A percentile compares a stretch with the other conserved stretches of the same genome.
Conservation (phyloP, 163 green algal genomes). For the Chlorella variabilis region DNA sequence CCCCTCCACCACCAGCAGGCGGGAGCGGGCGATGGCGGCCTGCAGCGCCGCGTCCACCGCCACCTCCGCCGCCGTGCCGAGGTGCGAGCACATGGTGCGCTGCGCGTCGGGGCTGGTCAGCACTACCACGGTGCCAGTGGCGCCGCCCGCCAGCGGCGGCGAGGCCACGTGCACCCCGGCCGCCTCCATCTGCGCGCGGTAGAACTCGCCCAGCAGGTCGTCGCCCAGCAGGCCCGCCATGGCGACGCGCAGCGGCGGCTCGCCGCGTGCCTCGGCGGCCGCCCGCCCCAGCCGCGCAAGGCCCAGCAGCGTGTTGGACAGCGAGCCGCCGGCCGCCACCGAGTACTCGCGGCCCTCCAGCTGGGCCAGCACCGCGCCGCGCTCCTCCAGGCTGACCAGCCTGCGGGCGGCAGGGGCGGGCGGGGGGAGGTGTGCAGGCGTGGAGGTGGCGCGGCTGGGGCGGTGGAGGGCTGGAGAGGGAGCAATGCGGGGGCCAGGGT, state of each 20-base stretch:
- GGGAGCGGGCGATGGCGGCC: slow-evolving; percentile 51
- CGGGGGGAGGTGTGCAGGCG: not conserved
- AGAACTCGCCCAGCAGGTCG: slow-evolving; percentile 78
- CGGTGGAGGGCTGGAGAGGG: not conserved
- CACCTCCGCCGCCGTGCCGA: slow-evolving; percentile 61
- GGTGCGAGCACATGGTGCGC: slow-evolving; percentile 90
- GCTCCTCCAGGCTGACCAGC: slow-evolving; percentile 74
- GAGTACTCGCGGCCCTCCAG: slow-evolving; percentile 61
- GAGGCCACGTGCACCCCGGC: slow-evolving; percentile 83
- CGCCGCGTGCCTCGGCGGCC: not conserved
- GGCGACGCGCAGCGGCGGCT: slow-evolving; percentile 60
- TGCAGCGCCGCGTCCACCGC: slow-evolving; percentile 40
- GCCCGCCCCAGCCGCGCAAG: slow-evolving; percentile 73
- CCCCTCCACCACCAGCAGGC: slow-evolving; percentile 77
- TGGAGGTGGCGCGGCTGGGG: not conserved
- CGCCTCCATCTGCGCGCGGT: slow-evolving; percentile 71
- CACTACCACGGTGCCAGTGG: slow-evolving; percentile 91
- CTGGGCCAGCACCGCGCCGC: slow-evolving; percentile 61
- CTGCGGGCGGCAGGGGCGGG: slow-evolving; percentile 43
- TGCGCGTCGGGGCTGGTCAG: slow-evolving; percentile 93
- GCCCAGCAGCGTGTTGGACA: slow-evolving; percentile 91
- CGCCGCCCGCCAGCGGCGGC: slow-evolving; percentile 47
- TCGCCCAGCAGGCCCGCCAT: slow-evolving; percentile 64
- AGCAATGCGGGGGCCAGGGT: not conserved
- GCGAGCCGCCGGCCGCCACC: slow-evolving; percentile 83